Conservation (phyloP, 2,329 filamentous ascomycete genomes). For the Paecilomyces dactylethromorphus region DNA sequence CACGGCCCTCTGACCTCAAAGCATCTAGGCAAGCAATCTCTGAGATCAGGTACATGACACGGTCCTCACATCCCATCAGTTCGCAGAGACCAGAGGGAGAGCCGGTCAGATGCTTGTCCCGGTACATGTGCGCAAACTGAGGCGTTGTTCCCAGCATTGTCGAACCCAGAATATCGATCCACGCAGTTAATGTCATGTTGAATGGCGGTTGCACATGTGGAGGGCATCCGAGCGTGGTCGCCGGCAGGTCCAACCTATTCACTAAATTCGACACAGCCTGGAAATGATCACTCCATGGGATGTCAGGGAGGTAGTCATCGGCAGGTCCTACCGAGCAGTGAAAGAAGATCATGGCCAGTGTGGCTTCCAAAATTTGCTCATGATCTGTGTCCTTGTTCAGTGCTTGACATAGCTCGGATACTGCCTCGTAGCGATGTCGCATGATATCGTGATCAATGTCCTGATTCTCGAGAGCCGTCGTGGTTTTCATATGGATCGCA, state of each 20-base stretch:
- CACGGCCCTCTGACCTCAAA: conserved; percentile 71
- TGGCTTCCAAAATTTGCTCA: conserved; percentile 82
- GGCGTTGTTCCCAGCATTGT: conserved; percentile 86
- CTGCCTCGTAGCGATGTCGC: conserved; percentile 82
- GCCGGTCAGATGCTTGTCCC: conserved; percentile 73
- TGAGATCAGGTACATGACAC: conserved; percentile 95
- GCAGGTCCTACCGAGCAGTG: conserved; percentile 84
- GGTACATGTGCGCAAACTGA: conserved; percentile 88
- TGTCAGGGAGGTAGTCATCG: conserved; percentile 79
- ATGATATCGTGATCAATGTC: conserved; percentile 88
- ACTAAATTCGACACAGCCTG: conserved; percentile 82
- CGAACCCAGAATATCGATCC: conserved; percentile 95
- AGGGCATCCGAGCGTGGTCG: conserved; percentile 56
- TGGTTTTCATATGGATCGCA: conserved; percentile 84
- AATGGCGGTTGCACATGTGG: conserved; percentile 66
- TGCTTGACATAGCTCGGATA: conserved; percentile 76
- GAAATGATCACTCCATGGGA: conserved; percentile 96
- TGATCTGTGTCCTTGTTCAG: conserved; percentile 76
- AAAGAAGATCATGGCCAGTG: conserved; percentile 93
- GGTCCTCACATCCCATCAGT: conserved; percentile 96
- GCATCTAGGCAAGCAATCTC: conserved; percentile 95
- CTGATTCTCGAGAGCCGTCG: conserved; percentile 58
- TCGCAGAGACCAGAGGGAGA: conserved; percentile 71
- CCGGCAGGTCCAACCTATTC: conserved; percentile 73
- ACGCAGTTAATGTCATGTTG: conserved; percentile 83